These are phyloP conservation scores for Phascolomyces articulosus DNA, from an alignment of 371 early-diverging fungal species.

Conservation along the genomic window DNA sequence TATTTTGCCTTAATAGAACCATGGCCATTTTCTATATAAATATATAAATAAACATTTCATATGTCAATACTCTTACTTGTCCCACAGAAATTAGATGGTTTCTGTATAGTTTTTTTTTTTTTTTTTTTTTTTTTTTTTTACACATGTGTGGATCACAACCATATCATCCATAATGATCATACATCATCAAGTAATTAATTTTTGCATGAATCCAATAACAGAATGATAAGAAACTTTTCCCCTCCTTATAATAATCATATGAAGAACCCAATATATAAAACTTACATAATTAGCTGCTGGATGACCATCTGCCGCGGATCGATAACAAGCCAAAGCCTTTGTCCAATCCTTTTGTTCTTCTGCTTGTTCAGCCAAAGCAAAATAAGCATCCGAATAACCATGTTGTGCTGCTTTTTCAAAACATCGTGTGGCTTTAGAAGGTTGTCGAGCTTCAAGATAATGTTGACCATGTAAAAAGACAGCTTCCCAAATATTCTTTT, in stretches of 20 bases:
- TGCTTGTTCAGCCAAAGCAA: slow-evolving; percentile 31
- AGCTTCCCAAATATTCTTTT: slow-evolving; percentile 67
- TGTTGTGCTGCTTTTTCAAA: slow-evolving; percentile 19
- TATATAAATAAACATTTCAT: background rate
- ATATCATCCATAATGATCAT: too few species aligned
- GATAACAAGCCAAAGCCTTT: slow-evolving; percentile 75
- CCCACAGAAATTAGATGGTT: too few species aligned
- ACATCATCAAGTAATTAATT: too few species aligned
- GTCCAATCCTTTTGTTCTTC: slow-evolving; percentile 46
- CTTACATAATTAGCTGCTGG: slow-evolving; percentile 72
- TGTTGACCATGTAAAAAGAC: slow-evolving; percentile 70
- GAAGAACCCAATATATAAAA: background rate
- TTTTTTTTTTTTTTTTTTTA: too few species aligned
- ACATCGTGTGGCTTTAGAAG: slow-evolving; percentile 11
- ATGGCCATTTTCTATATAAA: slow-evolving; percentile 41
- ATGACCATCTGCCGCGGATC: slow-evolving; percentile 77
- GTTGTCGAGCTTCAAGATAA: slow-evolving; percentile 39
- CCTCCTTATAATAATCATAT: too few species aligned
- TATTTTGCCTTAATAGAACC: slow-evolving; percentile 31
- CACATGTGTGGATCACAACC: too few species aligned
- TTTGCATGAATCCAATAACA: too few species aligned
- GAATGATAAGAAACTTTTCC: too few species aligned
- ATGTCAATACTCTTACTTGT: background rate
- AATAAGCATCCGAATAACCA: slow-evolving; percentile 13
- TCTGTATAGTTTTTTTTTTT: too few species aligned